Percentiles rank a stretch among this genome's conserved stretches.
These are phyloP conservation scores for Mycena filopes DNA, from an alignment of 768 basidiomycete genomes.

Conservation along the genomic window DNA sequence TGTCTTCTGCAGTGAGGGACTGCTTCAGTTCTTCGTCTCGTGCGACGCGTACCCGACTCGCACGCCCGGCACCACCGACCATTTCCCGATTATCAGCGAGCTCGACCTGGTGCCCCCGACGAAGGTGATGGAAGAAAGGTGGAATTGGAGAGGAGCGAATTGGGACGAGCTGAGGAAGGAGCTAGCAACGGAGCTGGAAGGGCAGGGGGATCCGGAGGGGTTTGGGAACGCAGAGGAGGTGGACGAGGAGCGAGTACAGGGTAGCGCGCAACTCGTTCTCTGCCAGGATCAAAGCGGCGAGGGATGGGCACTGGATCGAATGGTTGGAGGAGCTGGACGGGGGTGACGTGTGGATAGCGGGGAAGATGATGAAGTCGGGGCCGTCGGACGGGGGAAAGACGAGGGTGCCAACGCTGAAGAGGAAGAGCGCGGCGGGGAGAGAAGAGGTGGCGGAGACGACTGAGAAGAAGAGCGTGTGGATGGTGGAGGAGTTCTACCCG, in stretches of 20 bases:
- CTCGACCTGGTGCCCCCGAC: not conserved
- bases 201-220: not conserved
- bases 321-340: not conserved
- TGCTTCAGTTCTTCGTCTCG: not conserved
- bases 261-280: not conserved
- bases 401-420: not conserved
- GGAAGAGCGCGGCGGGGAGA: not conserved
- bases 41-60: not conserved
- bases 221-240: not conserved
- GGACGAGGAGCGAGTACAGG: not conserved
- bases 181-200: not conserved
- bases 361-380: not conserved
- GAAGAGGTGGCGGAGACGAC: conserved; percentile 4
- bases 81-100: conserved; percentile 4
- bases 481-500: conserved; percentile 17
- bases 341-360: not conserved
- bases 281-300: not conserved
- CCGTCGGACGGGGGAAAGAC: not conserved
- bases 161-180: not conserved
- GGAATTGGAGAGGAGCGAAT: conserved; percentile 2
- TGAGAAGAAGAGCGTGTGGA: not conserved
- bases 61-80: conserved; percentile 1
- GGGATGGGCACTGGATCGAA: not conserved
- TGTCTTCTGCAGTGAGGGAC: not conserved
- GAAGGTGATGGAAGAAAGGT: not conserved